phyloP scores from a whole-genome alignment of 1,284 basidiomycete species.

The Cutaneotrichosporon cavernicola region DNA sequence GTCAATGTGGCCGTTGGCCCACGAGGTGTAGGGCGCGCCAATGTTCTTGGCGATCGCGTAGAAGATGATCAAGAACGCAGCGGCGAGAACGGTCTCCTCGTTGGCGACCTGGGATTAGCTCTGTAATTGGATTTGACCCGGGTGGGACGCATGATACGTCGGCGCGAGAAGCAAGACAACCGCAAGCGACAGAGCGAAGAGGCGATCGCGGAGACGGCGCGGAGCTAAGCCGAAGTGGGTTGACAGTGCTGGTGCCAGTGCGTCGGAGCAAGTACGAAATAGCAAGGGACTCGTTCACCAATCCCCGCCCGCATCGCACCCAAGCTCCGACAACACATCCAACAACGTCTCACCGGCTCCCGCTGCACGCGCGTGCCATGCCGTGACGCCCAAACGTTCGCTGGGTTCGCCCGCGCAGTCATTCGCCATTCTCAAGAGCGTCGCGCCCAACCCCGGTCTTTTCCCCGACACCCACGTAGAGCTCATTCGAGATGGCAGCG shows the following conservation, averaged over 20 bases:
- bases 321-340: neutral
- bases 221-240: neutral
- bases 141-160: neutral
- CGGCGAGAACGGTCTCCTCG: conserved; percentile 82
- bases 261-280: neutral
- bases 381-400: neutral
- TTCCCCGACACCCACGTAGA: conserved; percentile 63
- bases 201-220: neutral
- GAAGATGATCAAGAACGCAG: conserved; percentile 84
- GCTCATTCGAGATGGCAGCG: conserved; percentile 92
- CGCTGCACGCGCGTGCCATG: neutral
- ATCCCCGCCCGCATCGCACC: neutral
- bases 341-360: neutral
- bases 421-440: neutral
- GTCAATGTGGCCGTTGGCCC: conserved; percentile 84
- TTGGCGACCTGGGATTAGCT: conserved; percentile 64
- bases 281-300: neutral
- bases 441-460: conserved; percentile 1
- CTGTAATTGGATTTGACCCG: neutral
- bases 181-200: neutral
- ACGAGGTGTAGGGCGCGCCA: conserved; percentile 84
- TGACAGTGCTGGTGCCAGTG: neutral
- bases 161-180: neutral
- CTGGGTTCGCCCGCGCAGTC: neutral
- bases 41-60: conserved; percentile 76